Evolutionary conservation across 2,329 filamentous ascomycete species (phyloP), one percentile per base, ranked within the genome.

Genomic region (Aspergillus sp.): DNA sequence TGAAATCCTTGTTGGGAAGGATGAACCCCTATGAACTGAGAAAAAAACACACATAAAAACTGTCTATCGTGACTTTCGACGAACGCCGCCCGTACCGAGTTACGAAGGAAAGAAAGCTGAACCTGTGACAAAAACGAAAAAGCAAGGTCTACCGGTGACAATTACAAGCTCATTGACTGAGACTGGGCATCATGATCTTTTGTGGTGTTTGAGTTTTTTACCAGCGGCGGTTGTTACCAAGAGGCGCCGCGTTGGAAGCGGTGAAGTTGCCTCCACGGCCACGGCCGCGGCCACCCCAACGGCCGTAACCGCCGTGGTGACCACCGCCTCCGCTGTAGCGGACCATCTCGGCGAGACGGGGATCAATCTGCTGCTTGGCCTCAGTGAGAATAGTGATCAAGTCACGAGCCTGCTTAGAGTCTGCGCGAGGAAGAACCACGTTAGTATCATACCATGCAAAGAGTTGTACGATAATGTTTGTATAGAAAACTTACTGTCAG

Each of bases 351-450:
- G 88, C 87, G 65, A 99, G 89, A 77, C 92, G 90, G 74, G 95
- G 95, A 73, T 98, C 95, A 78, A 99, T 93, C 80, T 96, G 90
- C 83, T 99, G 95, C 84, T 98, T 98, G 67, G 95, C 93, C 81
- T 99, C 95, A 74, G 89, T 89, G 69, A 99, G 89, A 71, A 99
- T 91, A 71, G 86, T 85, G 70, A 99, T 89, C 75, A 99, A 88
- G 81, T 99, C 95, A 85, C 95, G 94, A 80, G 95, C 94, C 87
- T 95, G 91, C 84, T 94, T 95, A 72, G 90, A 86, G 81, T 95
- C 91, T 93, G 63, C 16, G 16, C 42, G 60, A 57, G 60, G 61
- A 62, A 60, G 61, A 49, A 45, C 56, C 59, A 59, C 60, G 63
- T 54, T 58, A 67, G 63, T 57, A 60, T 55, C 51, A 49, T 18